Percentiles rank a stretch among this genome's conserved stretches.
Conservation (phyloP, 1,139 yeast species). For the Groenewaldozyma sp. region DNA sequence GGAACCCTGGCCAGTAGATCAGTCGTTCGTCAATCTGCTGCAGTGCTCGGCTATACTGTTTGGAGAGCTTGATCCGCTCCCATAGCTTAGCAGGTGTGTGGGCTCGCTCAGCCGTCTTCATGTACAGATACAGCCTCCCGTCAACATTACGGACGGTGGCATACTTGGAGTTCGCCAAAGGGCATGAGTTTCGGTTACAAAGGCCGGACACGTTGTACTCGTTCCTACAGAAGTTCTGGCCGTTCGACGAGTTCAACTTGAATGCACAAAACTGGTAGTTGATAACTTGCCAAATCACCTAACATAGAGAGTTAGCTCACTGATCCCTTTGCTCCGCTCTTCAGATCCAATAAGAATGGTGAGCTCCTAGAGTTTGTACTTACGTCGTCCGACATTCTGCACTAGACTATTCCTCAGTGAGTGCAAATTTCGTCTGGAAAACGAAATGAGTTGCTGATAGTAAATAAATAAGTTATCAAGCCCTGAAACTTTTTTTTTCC, state of each 20-base stretch:
- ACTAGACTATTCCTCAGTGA: background rate
- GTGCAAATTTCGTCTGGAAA: too few relatives aligned
- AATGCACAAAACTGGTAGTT: slow-evolving; percentile 86
- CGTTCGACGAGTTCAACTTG: slow-evolving; percentile 70
- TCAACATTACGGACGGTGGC: slow-evolving; percentile 89
- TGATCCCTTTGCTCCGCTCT: too few relatives aligned
- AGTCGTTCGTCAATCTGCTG: slow-evolving; percentile 80
- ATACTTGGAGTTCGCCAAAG: slow-evolving; percentile 89
- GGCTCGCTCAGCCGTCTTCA: slow-evolving; percentile 96
- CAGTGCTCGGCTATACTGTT: slow-evolving; percentile 80
- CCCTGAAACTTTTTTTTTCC: too few relatives aligned
- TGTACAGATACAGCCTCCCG: slow-evolving; percentile 81
- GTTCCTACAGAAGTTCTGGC: slow-evolving; percentile 76
- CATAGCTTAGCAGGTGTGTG: slow-evolving; percentile 89
- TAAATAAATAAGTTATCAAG: too few relatives aligned
- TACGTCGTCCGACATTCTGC: slow-evolving; percentile 37
- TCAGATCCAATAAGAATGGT: slow-evolving; percentile 6
- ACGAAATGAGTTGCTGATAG: too few relatives aligned
- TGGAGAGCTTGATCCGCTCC: slow-evolving; percentile 86
- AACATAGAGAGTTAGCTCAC: too few relatives aligned
- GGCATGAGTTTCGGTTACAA: slow-evolving; percentile 89
- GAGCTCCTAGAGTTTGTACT: slow-evolving; percentile 7
- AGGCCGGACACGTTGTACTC: slow-evolving; percentile 85
- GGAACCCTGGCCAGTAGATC: slow-evolving; percentile 86
- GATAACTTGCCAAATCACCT: slow-evolving; percentile 84